Conservation (phyloP, 2,329 filamentous ascomycete species). For the Colletotrichum trifolii region DNA sequence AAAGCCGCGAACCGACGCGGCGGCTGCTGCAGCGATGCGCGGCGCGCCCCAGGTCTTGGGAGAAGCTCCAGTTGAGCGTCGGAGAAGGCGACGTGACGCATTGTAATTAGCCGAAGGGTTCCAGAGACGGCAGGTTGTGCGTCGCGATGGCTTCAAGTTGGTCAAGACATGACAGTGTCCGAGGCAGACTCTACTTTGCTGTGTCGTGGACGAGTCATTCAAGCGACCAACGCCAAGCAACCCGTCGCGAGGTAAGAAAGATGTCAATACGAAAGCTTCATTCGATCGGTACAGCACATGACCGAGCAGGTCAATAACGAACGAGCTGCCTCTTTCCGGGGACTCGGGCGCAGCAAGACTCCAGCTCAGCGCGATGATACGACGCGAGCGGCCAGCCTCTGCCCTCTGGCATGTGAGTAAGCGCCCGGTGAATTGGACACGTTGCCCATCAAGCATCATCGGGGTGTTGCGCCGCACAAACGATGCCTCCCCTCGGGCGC, state of each 20-base stretch:
- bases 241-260: background rate
- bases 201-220: background rate
- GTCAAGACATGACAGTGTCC: background rate
- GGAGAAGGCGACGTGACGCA: background rate
- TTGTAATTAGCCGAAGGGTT: background rate
- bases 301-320: background rate
- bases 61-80: slow-evolving; percentile 9
- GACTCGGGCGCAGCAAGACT: background rate
- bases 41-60: background rate
- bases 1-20: slow-evolving; percentile 15
- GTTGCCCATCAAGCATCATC: no score
- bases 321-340: slow-evolving; percentile 2
- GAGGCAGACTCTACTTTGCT: background rate
- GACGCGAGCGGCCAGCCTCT: no score
- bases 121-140: no score
- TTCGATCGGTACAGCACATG: slow-evolving; percentile 1
- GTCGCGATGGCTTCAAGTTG: background rate
- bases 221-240: slow-evolving; percentile 3
- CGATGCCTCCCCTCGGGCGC: no score
- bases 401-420: no score
- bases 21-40: background rate
- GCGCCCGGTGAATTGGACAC: no score
- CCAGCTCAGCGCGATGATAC: no score
- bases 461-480: no score
- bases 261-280: slow-evolving; percentile 16